phyloP scores from a whole-genome alignment of 192 early-diverging fungal species.

The Backusella liffmaniae region DNA sequence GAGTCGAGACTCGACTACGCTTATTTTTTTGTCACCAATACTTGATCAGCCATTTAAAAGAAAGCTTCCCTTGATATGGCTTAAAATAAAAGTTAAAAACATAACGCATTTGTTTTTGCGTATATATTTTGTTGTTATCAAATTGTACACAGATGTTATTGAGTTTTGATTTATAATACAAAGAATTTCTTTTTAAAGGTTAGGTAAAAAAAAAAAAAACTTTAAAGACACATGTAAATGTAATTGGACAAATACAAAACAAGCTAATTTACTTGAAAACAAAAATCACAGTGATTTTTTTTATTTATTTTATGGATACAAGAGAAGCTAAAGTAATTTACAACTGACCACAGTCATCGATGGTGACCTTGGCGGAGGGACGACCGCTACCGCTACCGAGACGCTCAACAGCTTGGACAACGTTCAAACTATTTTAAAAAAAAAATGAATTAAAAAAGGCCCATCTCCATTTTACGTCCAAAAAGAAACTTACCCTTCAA shows the following conservation, averaged over 20 bases:
- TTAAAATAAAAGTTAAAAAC: background rate
- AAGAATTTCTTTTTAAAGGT: background rate
- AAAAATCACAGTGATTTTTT: background rate
- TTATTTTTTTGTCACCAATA: too few species aligned
- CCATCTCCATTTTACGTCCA: background rate
- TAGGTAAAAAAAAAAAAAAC: background rate
- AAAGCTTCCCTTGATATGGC: background rate
- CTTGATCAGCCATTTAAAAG: too few species aligned
- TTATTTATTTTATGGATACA: background rate
- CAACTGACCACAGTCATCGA: slow-evolving; percentile 66
- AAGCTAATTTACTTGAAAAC: background rate
- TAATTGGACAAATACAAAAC: background rate
- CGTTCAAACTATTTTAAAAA: slow-evolving; percentile 43
- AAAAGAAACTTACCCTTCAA: slow-evolving; percentile 48
- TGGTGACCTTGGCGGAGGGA: slow-evolving; percentile 50
- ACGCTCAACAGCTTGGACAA: slow-evolving; percentile 65
- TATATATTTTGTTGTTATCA: background rate
- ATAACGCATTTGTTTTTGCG: too few species aligned
- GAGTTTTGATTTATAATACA: background rate
- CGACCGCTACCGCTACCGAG: slow-evolving; percentile 53
- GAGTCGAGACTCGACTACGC: too few species aligned
- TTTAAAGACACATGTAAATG: background rate
- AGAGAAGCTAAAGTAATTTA: slow-evolving; percentile 37
- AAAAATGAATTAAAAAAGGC: background rate
- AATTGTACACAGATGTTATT: background rate